phyloP scores from a whole-genome alignment of 2,329 filamentous ascomycete genomes.

The Macroventuria anomochaeta region DNA sequence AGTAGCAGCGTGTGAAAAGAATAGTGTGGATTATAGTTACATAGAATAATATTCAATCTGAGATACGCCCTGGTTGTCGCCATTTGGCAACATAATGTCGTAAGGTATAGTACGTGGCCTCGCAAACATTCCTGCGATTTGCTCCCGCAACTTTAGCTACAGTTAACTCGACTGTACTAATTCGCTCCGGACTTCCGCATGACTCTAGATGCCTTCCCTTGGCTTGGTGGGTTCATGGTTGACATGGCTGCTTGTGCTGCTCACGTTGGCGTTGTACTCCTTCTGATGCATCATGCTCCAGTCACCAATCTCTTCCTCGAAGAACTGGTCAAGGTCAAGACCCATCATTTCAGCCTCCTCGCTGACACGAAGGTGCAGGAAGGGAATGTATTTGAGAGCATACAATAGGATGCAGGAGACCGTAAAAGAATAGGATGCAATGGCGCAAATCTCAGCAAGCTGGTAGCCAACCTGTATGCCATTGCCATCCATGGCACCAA shows the following conservation, averaged over 20 bases:
- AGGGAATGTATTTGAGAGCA: constrained; percentile 61
- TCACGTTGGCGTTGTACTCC: constrained; percentile 26
- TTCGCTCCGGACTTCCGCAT: background rate
- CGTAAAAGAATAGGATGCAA: constrained; percentile 60
- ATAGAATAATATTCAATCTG: background rate
- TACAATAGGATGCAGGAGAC: constrained; percentile 60
- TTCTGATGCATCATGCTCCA: constrained; percentile 52
- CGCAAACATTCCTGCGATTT: background rate
- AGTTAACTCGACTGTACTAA: no score
- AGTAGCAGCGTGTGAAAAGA: background rate
- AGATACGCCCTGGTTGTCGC: no score
- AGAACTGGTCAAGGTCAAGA: constrained; percentile 62
- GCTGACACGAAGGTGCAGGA: constrained; percentile 60
- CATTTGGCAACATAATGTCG: background rate
- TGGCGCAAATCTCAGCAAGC: constrained; percentile 62
- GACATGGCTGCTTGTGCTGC: constrained; percentile 34
- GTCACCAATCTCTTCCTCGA: constrained; percentile 64
- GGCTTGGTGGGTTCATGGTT: constrained; percentile 2
- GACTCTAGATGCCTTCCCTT: background rate
- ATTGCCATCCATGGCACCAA: constrained; percentile 62
- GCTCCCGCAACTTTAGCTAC: background rate
- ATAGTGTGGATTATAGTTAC: constrained; percentile 2
- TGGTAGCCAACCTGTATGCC: constrained; percentile 63
- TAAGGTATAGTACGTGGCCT: background rate
- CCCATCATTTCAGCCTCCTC: constrained; percentile 64